Conservation (phyloP, 2,329 filamentous ascomycete species). For the Colletotrichum kahawae region DNA sequence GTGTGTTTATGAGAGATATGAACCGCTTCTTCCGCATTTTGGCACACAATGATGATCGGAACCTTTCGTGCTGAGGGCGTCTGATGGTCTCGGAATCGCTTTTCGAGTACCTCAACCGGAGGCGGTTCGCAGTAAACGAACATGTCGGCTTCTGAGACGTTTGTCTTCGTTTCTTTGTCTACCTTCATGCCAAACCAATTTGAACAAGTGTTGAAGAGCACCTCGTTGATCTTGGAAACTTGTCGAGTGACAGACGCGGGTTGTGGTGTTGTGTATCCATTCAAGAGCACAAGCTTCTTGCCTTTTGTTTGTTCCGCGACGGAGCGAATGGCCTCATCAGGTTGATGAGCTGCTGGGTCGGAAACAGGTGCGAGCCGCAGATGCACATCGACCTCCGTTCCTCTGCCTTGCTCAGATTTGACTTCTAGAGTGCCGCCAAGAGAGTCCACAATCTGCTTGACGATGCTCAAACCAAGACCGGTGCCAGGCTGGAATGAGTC, state of each 20-base stretch:
- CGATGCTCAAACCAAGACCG: slow-evolving; percentile 68
- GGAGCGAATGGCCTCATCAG: slow-evolving; percentile 1
- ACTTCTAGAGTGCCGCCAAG: slow-evolving; percentile 65
- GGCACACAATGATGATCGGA: slow-evolving; percentile 33
- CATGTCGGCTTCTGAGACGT: slow-evolving; percentile 24
- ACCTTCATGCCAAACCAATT: slow-evolving; percentile 40
- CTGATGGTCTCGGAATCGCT: slow-evolving; percentile 21
- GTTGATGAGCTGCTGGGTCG: slow-evolving; percentile 22
- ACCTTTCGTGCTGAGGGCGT: background rate
- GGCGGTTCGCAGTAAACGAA: slow-evolving; percentile 32
- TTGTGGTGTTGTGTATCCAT: background rate
- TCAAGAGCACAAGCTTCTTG: slow-evolving; percentile 24
- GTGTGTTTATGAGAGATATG: slow-evolving; percentile 27
- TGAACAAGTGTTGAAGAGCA: slow-evolving; percentile 32
- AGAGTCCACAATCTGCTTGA: slow-evolving; percentile 63
- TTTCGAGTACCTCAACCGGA: slow-evolving; percentile 23
- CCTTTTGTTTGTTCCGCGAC: slow-evolving; percentile 23
- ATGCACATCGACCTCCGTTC: slow-evolving; percentile 58
- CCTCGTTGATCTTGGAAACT: slow-evolving; percentile 29
- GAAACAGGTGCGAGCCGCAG: slow-evolving; percentile 39
- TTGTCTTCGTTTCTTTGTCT: slow-evolving; percentile 11
- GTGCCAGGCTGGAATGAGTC: slow-evolving; percentile 64
- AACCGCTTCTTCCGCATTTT: slow-evolving; percentile 33
- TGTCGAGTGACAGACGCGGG: background rate
- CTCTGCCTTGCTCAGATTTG: slow-evolving; percentile 54